These are phyloP conservation scores for Penicillium sp. DNA, from an alignment of 2,329 filamentous ascomycete species.

Conservation along the genomic window DNA sequence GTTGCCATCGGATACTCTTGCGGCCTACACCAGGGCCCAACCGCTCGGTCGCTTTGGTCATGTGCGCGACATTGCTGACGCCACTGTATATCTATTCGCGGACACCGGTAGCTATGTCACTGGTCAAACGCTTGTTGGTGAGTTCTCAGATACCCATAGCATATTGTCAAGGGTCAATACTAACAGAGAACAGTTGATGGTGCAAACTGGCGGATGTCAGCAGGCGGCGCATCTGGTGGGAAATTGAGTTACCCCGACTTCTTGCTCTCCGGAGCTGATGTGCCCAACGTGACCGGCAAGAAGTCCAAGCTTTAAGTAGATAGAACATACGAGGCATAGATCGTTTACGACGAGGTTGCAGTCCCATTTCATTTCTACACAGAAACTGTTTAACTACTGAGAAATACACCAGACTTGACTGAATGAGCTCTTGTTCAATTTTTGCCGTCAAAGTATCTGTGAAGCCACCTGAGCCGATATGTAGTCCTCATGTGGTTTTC, in stretches of 20 bases:
- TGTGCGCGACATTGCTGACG: slow-evolving; percentile 86
- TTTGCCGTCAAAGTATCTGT: no score
- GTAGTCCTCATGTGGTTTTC: no score
- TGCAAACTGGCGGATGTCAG: slow-evolving; percentile 41
- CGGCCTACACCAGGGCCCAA: slow-evolving; percentile 52
- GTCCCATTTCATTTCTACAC: background rate
- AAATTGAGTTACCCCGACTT: slow-evolving; percentile 59
- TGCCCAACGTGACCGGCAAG: slow-evolving; percentile 58
- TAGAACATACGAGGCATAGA: background rate
- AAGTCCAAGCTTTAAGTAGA: slow-evolving; percentile 52
- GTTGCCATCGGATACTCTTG: slow-evolving; percentile 52
- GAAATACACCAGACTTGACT: no score
- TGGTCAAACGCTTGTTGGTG: slow-evolving; percentile 70
- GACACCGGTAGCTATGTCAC: slow-evolving; percentile 85
- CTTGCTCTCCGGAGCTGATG: slow-evolving; percentile 52
- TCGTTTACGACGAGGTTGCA: background rate
- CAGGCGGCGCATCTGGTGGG: slow-evolving; percentile 32
- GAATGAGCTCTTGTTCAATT: no score
- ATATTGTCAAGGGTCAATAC: background rate
- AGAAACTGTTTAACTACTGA: background rate
- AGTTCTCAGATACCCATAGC: slow-evolving; percentile 16
- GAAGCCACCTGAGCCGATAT: no score
- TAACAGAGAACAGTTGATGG: slow-evolving; percentile 37
- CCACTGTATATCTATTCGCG: slow-evolving; percentile 84
- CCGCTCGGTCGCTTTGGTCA: slow-evolving; percentile 75